Evolutionary conservation across 768 basidiomycete genomes (phyloP), one percentile per base, ranked within the genome.

Genomic region (Suillus occidentalis): DNA sequence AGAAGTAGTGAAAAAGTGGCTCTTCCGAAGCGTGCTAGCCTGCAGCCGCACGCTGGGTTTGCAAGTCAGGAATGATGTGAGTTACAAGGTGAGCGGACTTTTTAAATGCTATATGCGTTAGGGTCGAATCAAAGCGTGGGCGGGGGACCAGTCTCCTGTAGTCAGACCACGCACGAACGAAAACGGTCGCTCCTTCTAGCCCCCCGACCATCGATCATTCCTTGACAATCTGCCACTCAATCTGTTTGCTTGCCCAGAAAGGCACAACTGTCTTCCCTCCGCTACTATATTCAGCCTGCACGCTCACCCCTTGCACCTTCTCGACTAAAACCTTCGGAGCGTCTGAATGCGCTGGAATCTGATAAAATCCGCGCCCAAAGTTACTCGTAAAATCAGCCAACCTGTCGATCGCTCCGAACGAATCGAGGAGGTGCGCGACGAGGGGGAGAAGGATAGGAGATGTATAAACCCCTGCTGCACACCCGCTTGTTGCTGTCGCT

Each of bases 401-500:
- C 72, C 84, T 87, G 68, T 95, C 90, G 57, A 99, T 77, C 39
- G 95, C 95, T 20, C 87, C 91, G 66, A 95, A 94, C 6, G 91
- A 89, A 66, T 95, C 94, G 43, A 99, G 82, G 37, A 97, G 80
- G 67, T 96, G 89, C 0, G 97, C 95, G 1, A 92, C 87, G 16
- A 99, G 83, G 2, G 97, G 95, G 18, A 99, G 83, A 22, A 99
- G 83, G 69, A 97, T 89, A 6, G 95, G 91, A 5, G 92, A 94
- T 1, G 97, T 99, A 76, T 99, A 99, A 61, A 99, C 88, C 1
- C 97, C 97, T 12, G 97, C 97, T 1, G 97, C 96, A 76, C 97
- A 99, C 20, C 87, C 81, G 40, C 87, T 83, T 22, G 78, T 78
- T 7, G 92, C 89, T 6, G 88, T 85, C 66, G 91, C 86, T 20